Base-by-base conservation (phyloP, 1,139 yeast genomes). In the Ogataea hybrid region DNA sequence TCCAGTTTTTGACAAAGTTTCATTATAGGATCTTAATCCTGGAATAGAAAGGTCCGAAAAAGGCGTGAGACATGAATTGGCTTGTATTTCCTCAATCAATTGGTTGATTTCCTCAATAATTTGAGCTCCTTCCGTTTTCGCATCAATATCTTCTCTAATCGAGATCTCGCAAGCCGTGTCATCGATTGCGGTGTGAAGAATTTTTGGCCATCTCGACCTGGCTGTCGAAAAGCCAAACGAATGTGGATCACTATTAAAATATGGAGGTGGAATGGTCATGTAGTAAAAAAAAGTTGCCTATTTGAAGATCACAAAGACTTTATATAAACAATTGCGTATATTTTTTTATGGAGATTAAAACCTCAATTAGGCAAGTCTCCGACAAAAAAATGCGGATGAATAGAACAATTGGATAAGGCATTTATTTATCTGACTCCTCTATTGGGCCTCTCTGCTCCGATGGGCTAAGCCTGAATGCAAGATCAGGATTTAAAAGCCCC, bases 191-290 rank as follows among this genome's bases (percentile, higher is more conserved):
- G 82, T 84, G 22, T 77, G 71, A 37, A 90, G 61, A 52, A 90
- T 87, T 42, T 79, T 79, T 25, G 96, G 95, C 97, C 97, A 92
- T 63, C 98, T 80, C 36, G 72, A 73, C 49, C 78, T 75, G 10
- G 87, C 86, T 0, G 97, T 89, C 25, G 79, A 72, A 58, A 75
- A 80, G 8, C 96, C 97, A 62, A 92, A 92, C 5, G 96, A 84
- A 46, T 73, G 74, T 35, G 69, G 64, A 58, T 88, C 95, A 61
- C 76, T 77, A 64, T 86, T 87, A 53, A 63, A 71, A 54, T 76
- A 76, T 4, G 49, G 32, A 4, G 46, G 46, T 10, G 62, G 63
- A 14, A 52, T 37, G 10, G 16, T 37, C 42, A 30, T 35, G 18
- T 17, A 14, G 14, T 21, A 23, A 21, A 12, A 5, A 9, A 20